Conservation (phyloP, 768 basidiomycete genomes). For the Tulasnella sp. region DNA sequence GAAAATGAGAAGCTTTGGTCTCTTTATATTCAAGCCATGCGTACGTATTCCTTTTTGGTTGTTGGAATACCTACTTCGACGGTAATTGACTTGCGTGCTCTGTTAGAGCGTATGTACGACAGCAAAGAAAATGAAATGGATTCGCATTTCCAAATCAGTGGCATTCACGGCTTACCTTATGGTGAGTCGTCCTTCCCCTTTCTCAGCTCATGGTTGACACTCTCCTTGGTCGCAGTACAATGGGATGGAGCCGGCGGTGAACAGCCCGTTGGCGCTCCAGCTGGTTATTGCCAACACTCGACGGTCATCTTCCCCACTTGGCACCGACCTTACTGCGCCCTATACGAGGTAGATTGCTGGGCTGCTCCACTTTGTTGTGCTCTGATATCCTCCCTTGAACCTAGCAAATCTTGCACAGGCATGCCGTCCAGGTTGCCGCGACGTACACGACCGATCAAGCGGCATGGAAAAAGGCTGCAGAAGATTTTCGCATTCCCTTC, state of each 20-base stretch:
- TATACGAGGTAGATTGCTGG: constrained; percentile 52
- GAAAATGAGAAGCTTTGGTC: background rate
- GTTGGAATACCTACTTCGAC: background rate
- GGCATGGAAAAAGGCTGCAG: constrained; percentile 46
- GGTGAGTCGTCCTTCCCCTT: background rate
- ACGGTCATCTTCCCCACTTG: constrained; percentile 56
- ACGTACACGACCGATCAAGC: background rate
- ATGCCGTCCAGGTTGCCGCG: background rate
- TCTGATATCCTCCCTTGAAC: background rate
- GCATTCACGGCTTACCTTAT: background rate
- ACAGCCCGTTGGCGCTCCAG: background rate
- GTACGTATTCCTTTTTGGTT: background rate
- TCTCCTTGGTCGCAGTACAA: background rate
- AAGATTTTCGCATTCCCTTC: constrained; percentile 48
- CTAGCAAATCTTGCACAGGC: background rate
- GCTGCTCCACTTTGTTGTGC: background rate
- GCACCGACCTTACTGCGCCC: constrained; percentile 58
- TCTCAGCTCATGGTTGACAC: background rate
- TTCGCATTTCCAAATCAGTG: background rate
- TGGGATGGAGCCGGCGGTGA: background rate
- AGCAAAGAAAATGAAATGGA: background rate
- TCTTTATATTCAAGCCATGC: background rate
- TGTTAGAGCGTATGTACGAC: background rate
- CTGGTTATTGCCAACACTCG: constrained; percentile 39
- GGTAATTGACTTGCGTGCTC: background rate